Conservation (phyloP, 768 basidiomycete genomes). For the Macrocybe gigantea region DNA sequence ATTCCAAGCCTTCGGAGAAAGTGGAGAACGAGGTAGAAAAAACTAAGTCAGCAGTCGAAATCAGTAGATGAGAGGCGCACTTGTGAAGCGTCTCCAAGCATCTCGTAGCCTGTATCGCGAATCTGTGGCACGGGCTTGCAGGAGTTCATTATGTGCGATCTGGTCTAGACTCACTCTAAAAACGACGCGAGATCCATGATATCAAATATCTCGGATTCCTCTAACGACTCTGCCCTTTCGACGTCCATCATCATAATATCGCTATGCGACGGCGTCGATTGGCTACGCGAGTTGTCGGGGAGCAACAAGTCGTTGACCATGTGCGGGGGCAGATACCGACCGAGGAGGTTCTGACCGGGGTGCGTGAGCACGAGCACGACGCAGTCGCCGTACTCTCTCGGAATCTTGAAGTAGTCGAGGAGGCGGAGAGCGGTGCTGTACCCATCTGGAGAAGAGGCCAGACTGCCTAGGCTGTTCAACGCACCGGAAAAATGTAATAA, state of each 20-base stretch:
- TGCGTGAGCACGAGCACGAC: constrained; percentile 68
- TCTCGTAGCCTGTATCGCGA: constrained; percentile 69
- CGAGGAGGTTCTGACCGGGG: constrained; percentile 63
- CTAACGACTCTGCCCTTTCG: constrained; percentile 38
- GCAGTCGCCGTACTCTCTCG: constrained; percentile 59
- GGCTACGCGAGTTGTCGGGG: constrained; percentile 41
- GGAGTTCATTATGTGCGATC: neutral
- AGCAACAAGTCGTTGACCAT: constrained; percentile 65
- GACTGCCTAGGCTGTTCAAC: constrained; percentile 38
- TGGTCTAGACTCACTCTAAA: constrained; percentile 47
- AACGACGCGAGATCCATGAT: constrained; percentile 77
- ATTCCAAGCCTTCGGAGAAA: constrained; percentile 38
- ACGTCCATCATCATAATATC: constrained; percentile 47
- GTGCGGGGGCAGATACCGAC: constrained; percentile 61
- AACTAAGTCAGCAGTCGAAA: neutral
- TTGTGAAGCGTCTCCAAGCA: constrained; percentile 65
- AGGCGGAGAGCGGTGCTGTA: constrained; percentile 48
- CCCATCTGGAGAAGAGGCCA: constrained; percentile 44
- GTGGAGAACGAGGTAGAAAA: constrained; percentile 2
- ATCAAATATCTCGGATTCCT: constrained; percentile 55
- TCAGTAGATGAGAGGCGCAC: constrained; percentile 20
- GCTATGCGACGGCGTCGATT: constrained; percentile 35
- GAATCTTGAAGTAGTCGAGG: constrained; percentile 63
- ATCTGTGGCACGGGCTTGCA: constrained; percentile 31
- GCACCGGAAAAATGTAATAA: neutral